Base-by-base conservation (phyloP, 495 filamentous ascomycete species). In the Astrothelium macrocarpum region DNA sequence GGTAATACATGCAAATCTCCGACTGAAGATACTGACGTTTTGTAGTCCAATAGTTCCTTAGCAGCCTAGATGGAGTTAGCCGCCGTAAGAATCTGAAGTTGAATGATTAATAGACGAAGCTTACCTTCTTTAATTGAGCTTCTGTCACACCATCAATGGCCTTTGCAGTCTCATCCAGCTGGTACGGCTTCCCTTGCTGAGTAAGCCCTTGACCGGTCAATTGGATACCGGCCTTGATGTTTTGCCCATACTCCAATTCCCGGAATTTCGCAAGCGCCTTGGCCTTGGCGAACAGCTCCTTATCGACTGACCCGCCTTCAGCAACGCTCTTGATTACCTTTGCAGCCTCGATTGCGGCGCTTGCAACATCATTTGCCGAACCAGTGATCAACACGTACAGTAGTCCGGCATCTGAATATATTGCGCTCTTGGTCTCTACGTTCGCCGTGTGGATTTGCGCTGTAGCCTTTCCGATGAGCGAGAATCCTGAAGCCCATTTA, bases 401-500 rank as follows among this genome's bases (percentile, higher is more conserved):
- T 28, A 99, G 85, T 69, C 94, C 95, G 62, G 93, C 89, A 71
- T 99, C 94, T 18, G 93, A 96, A 83, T 97, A 99, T 62, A 89
- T 83, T 65, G 80, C 76, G 79, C 95, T 90, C 68, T 83, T 81
- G 53, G 91, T 90, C 2, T 81, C 76, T 66, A 87, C 84, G 62
- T 76, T 78, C 62, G 87, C 85, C 68, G 87, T 84, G 25, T 85
- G 83, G 73, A 83, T 80, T 23, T 79, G 78, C 60, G 86, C 78
- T 62, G 85, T 81, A 46, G 86, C 88, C 79, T 95, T 90, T 63
- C 87, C 82, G 49, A 99, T 84, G 53, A 96, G 79, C 14, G 88
- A 92, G 80, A 95, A 97, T 62, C 94, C 95, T 62, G 90, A 81
- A 29, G 88, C 88, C 94, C 94, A 97, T 80, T 97, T 97, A 81